Conservation (phyloP, 345 rosid species). For the Eutrema japonicum region DNA sequence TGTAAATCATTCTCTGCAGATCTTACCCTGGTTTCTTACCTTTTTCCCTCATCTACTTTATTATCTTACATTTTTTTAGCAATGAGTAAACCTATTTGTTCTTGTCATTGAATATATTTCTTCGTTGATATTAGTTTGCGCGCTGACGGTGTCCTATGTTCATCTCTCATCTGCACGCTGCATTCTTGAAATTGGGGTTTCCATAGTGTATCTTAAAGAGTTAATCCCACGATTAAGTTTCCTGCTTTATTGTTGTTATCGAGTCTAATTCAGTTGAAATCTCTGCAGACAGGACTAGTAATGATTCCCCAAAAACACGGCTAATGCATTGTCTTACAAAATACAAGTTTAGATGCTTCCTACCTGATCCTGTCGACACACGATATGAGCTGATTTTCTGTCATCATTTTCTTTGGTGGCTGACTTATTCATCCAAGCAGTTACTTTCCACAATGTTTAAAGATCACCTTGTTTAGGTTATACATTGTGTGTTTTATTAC, state of each 20-base stretch:
- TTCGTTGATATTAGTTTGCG: neutral
- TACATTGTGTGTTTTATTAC: neutral
- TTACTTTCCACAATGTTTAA: neutral
- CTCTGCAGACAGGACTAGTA: neutral
- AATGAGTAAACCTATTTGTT: neutral
- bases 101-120: neutral
- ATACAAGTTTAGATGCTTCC: constrained; percentile 4
- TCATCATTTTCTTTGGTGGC: constrained; percentile 3
- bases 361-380: neutral
- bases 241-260: neutral
- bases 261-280: neutral
- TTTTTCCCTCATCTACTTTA: neutral
- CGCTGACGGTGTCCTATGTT: neutral
- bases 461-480: neutral
- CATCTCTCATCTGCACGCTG: constrained; percentile 12
- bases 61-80: neutral
- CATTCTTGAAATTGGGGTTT: neutral
- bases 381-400: neutral
- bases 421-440: neutral
- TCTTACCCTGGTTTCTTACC: neutral
- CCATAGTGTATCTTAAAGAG: neutral
- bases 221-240: neutral
- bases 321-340: constrained; percentile 1
- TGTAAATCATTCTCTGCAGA: neutral
- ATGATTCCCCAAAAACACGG: neutral